phyloP scores from a whole-genome alignment of 768 basidiomycete species.

The Leccinum rimulosum region DNA sequence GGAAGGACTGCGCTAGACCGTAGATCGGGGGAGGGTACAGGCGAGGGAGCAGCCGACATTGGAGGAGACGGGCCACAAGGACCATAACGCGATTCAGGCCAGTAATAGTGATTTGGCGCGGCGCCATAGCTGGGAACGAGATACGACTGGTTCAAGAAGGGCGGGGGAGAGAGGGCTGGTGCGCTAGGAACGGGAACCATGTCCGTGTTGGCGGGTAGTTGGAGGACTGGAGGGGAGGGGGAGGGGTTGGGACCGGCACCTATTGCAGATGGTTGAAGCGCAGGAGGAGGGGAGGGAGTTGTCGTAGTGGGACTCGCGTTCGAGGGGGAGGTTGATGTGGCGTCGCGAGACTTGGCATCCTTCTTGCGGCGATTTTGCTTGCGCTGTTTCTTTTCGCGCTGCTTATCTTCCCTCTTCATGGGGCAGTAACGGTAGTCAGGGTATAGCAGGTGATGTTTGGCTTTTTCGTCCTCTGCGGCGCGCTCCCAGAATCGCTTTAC shows the following conservation, averaged over 20 bases:
- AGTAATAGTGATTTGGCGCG: constrained; percentile 22
- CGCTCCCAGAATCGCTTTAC: constrained; percentile 52
- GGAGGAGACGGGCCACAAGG: constrained; percentile 52
- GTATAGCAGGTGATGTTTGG: constrained; percentile 47
- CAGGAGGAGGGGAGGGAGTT: neutral
- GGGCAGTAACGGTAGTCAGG: constrained; percentile 60
- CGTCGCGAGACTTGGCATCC: constrained; percentile 19
- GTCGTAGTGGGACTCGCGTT: neutral
- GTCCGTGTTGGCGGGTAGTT: neutral
- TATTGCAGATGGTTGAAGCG: neutral
- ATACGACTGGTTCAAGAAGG: neutral
- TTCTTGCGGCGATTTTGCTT: constrained; percentile 32
- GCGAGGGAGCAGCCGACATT: constrained; percentile 49
- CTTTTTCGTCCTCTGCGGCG: constrained; percentile 51
- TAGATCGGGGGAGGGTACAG: constrained; percentile 28
- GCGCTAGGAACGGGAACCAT: neutral
- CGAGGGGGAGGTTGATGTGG: constrained; percentile 3
- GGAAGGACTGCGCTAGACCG: constrained; percentile 3
- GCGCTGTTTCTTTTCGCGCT: constrained; percentile 38
- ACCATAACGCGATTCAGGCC: constrained; percentile 27
- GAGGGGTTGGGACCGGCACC: neutral
- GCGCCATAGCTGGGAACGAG: constrained; percentile 2
- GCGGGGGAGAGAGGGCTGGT: neutral
- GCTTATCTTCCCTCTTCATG: constrained; percentile 51
- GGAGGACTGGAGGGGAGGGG: neutral